Base-by-base conservation (phyloP, 2,329 filamentous ascomycete species). In the Fusarium falciforme region DNA sequence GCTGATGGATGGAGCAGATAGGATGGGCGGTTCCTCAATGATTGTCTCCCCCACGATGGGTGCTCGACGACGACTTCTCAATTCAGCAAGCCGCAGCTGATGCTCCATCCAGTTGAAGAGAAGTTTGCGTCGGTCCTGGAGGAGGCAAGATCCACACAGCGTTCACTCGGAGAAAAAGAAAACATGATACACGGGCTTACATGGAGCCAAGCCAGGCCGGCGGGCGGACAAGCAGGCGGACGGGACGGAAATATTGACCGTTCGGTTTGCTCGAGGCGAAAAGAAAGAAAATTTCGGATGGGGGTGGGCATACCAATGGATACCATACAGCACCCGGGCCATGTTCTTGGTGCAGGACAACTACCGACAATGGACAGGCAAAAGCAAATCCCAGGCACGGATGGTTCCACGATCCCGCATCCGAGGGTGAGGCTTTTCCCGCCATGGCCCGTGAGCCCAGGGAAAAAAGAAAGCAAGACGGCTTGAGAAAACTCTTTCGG, bases 311-410 rank as follows among this genome's bases (percentile, higher is more conserved):
- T 36, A 60, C 35, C 35, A 17, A 36, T 36, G 35, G 35, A 36
- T 36, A 33, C 33, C 14, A 36, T 36, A 36, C 35, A 36, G 35
- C 35, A 36, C 38, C 20, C 49, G n/a, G 42, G 27, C 57, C 64
- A 64, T 67, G 63, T 67, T 25, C 35, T 17, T 36, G 33, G 29
- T 47, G 55, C 42, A 55, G 59, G 55, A 68, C 66, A 78, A 76
- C 76, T 78, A 78, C 77, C 76, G 77, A 60, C 60, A 60, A 62
- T 67, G 63, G 66, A 74, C 35, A 61, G 36, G 49, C 61, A 76
- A 76, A 78, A 76, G 64, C 68, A 78, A 72, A 44, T 59, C 65
- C 61, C 57, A 44, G 40, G 42, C 59, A 71, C 67, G 59, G 73
- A 59, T 70, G 70, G 72, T 73, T 66, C 74, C 70, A 75, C 65